Conservation (phyloP, 2,329 filamentous ascomycete genomes). For the Fusarium tjaetaba region DNA sequence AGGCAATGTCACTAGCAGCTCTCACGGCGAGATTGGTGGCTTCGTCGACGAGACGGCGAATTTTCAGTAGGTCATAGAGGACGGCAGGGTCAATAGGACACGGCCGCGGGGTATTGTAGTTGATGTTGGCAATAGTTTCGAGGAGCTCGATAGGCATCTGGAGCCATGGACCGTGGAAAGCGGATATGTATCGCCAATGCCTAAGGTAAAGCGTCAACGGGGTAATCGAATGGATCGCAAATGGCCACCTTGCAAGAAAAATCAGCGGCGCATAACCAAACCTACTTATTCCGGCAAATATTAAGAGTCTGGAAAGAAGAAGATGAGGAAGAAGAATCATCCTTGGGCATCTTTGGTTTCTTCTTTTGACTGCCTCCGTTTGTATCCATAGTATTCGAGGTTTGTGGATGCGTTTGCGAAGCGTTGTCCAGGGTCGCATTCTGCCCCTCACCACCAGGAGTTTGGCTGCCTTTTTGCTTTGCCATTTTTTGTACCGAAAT, state of each 20-base stretch:
- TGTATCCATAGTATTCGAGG: conserved; percentile 2
- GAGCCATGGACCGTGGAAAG: conserved; percentile 85
- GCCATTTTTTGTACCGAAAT: conserved; percentile 49
- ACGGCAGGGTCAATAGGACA: conserved; percentile 81
- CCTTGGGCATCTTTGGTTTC: conserved; percentile 16
- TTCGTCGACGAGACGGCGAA: conserved; percentile 81
- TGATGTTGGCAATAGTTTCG: conserved; percentile 80
- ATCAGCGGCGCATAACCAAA: conserved; percentile 35
- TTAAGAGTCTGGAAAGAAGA: conserved; percentile 33
- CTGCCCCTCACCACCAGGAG: conserved; percentile 49
- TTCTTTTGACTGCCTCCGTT: conserved; percentile 22
- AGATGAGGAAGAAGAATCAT: conserved; percentile 5
- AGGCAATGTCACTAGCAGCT: conserved; percentile 77
- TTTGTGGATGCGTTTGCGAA: conserved; percentile 21
- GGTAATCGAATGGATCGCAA: neutral
- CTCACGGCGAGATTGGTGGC: conserved; percentile 81
- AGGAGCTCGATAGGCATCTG: conserved; percentile 82
- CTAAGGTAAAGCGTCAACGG: conserved; percentile 55
- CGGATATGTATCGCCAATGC: conserved; percentile 87
- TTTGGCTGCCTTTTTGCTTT: conserved; percentile 60
- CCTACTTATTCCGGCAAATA: conserved; percentile 74
- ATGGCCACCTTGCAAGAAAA: neutral
- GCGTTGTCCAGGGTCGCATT: conserved; percentile 6
- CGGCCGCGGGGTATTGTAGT: conserved; percentile 80
- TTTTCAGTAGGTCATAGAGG: conserved; percentile 86